Percentiles rank a stretch among this genome's conserved stretches.
phyloP scores from a whole-genome alignment of 139 green algal species.

The Trebouxia sp. region DNA sequence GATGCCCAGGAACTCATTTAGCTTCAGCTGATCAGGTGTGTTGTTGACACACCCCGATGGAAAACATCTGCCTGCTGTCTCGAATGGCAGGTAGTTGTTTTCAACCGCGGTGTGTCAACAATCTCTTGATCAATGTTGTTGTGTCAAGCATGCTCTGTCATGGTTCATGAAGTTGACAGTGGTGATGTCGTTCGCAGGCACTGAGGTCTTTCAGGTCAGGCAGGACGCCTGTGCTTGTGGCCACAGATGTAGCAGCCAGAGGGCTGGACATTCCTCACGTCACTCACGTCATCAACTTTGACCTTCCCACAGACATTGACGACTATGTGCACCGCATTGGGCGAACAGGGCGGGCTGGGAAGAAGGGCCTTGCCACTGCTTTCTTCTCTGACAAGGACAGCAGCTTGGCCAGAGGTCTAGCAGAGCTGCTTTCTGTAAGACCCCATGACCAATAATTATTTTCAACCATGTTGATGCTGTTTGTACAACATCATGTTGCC shows the following conservation, averaged over 20 bases:
- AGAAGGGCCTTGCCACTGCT: constrained; percentile 96
- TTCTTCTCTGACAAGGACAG: constrained; percentile 95
- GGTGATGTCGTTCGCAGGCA: constrained; percentile 34
- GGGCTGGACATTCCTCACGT: constrained; percentile 91
- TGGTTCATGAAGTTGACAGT: too few species aligned
- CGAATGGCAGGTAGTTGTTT: not conserved
- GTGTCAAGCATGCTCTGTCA: too few species aligned
- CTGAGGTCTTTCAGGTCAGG: constrained; percentile 86
- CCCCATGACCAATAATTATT: too few species aligned
- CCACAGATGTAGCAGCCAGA: constrained; percentile 96
- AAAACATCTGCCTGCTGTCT: too few species aligned
- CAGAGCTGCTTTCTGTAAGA: constrained; percentile 71
- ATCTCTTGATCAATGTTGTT: not conserved
- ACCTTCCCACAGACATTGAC: constrained; percentile 85
- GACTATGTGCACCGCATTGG: constrained; percentile 89
- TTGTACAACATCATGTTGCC: not conserved
- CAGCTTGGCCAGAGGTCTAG: constrained; percentile 73
- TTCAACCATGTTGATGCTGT: not conserved
- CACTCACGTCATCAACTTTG: constrained; percentile 88
- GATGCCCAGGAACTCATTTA: too few species aligned
- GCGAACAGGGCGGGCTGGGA: constrained; percentile 84
- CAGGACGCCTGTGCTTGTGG: constrained; percentile 81
- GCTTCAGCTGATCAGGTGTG: too few species aligned
- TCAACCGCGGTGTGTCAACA: not conserved
- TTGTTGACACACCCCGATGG: too few species aligned